Percentiles rank a stretch among this genome's conserved stretches.
phyloP scores from a whole-genome alignment of 768 basidiomycete genomes.

The Russula emetica region DNA sequence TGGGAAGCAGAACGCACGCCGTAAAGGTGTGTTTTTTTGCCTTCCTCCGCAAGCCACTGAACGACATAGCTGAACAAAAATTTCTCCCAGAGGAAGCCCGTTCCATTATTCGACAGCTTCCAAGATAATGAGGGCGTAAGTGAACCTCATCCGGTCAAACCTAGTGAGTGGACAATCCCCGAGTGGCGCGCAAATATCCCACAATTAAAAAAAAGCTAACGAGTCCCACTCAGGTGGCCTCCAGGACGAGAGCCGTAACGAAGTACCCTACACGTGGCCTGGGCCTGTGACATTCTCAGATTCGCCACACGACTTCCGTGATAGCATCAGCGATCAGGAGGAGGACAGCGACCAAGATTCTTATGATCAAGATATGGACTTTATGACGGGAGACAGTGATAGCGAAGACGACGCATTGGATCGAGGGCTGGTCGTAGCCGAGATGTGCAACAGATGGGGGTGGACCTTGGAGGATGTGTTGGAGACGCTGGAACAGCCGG shows the following conservation, averaged over 20 bases:
- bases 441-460: conserved; percentile 25
- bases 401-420: conserved; percentile 19
- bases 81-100: conserved; percentile 24
- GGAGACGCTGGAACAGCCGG: conserved; percentile 24
- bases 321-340: conserved; percentile 22
- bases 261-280: conserved; percentile 21
- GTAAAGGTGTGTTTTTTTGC: conserved; percentile 21
- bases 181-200: not conserved
- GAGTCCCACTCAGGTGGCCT: conserved; percentile 11
- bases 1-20: conserved; percentile 12
- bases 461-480: conserved; percentile 26
- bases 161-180: conserved; percentile 20
- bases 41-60: not conserved
- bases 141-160: conserved; percentile 7
- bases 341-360: conserved; percentile 26
- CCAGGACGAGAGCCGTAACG: conserved; percentile 13
- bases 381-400: conserved; percentile 21
- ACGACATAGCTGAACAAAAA: not conserved
- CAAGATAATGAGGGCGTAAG: conserved; percentile 10
- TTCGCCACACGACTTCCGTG: conserved; percentile 22
- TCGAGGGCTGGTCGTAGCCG: conserved; percentile 24
- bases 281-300: conserved; percentile 14
- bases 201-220: conserved; percentile 15
- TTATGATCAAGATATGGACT: conserved; percentile 23
- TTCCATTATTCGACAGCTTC: conserved; percentile 22